Base-by-base conservation (phyloP, 2,329 filamentous ascomycete genomes). In the Alternaria consortialis region DNA sequence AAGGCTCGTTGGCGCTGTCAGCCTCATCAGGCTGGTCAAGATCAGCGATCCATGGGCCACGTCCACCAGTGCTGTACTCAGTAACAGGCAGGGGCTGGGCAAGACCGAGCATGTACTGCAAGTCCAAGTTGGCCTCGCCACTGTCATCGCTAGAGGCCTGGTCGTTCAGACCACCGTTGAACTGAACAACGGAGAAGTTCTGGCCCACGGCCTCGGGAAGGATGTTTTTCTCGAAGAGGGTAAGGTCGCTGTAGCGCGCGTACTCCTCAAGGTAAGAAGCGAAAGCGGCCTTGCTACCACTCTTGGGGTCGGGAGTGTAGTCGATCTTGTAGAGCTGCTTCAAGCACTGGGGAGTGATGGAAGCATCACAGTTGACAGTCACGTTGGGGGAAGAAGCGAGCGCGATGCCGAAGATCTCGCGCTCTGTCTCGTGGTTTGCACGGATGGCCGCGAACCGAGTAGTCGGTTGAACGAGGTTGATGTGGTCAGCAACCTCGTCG, bases 1-100 rank as follows among this genome's bases (percentile, higher is more conserved):
- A 91, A 0, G 88, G 88, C 79, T 92, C 90, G 73, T 91, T 91
- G 68, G 80, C 82, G 71, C 87, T 84, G 29, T 67, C 79, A 6
- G 65, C 58, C 46, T 65, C 59, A 29, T 70, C 60, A 23, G 82
- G 73, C 65, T 79, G 77, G 73, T 69, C 81, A n/a, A 81, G 72
- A 47, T 86, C 81, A 6, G 86, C 80, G 13, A 82, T 77, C 69
- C 83, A 84, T 1, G 83, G 84, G 46, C 81, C 86, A 20, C 79
- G 80, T 11, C 88, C 89, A 25, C 81, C 87, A 1, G 86, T 88
- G 67, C 83, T 86, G 75, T 86, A 91, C 60, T 85, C 85, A 5
- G 80, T 83, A 31, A 87, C 80, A 3, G 84, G 83, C 3, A 86
- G 81, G 0, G 85, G 84, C 53, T 82, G 81, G 54, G 82, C 82